phyloP scores from a whole-genome alignment of 1,139 yeast species.

The Debaryomyces nepalensis region DNA sequence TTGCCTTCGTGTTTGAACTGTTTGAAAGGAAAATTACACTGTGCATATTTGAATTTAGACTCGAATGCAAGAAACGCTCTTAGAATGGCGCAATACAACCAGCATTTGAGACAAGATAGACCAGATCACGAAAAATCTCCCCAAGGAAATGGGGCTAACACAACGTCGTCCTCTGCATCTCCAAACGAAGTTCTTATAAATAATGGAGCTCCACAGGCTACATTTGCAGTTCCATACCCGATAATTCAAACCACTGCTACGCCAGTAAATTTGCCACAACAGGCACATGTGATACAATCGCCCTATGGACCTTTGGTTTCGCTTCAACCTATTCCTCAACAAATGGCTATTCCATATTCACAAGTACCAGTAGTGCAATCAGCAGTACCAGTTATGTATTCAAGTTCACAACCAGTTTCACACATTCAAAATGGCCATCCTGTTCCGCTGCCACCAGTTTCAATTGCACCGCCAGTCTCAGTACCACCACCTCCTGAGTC shows the following conservation, averaged over 20 bases:
- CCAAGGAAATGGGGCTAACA: constrained; percentile 6
- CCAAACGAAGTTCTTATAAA: constrained; percentile 10
- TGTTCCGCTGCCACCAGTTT: constrained; percentile 11
- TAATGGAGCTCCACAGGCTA: constrained; percentile 12
- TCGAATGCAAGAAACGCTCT: constrained; percentile 55
- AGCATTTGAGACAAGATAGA: constrained; percentile 41
- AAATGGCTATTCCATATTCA: constrained; percentile 11
- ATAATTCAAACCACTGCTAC: constrained; percentile 18
- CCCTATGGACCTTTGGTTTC: constrained; percentile 45
- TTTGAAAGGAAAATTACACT: constrained; percentile 57
- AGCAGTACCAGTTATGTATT: constrained; percentile 12
- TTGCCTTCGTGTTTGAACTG: constrained; percentile 67
- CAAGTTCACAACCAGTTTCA: constrained; percentile 11
- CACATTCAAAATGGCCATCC: constrained; percentile 11
- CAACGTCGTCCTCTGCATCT: constrained; percentile 15
- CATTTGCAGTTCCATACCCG: constrained; percentile 24
- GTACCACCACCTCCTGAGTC: constrained; percentile 7
- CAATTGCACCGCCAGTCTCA: constrained; percentile 10
- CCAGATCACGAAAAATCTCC: constrained; percentile 10
- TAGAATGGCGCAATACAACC: constrained; percentile 56
- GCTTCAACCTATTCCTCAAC: constrained; percentile 30
- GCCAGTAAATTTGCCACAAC: constrained; percentile 21
- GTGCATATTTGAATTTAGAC: constrained; percentile 58
- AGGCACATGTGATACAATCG: constrained; percentile 30
- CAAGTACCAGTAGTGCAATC: constrained; percentile 9